Percentiles rank a stretch among this genome's conserved stretches.
These are phyloP conservation scores for Hondaea fermentalgiana DNA, from an alignment of 108 stramenopile genomes.

Conservation along the genomic window DNA sequence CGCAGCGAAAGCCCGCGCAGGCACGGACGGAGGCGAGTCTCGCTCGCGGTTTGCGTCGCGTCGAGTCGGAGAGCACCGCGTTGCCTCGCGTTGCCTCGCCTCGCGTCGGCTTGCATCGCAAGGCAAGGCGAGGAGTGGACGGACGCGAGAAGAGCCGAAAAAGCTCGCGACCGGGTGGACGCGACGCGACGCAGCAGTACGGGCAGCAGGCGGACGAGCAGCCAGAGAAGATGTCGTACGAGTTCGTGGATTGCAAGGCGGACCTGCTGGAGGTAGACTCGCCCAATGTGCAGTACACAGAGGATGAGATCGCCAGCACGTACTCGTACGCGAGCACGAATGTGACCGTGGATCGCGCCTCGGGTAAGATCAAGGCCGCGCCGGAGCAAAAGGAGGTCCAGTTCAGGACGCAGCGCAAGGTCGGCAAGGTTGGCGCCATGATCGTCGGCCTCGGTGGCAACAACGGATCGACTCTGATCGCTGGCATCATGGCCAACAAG, in stretches of 20 bases:
- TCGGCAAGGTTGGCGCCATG: conserved; percentile 89
- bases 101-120: too few species aligned
- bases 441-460: conserved; percentile 91
- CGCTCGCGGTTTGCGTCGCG: too few species aligned
- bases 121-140: too few species aligned
- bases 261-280: background rate
- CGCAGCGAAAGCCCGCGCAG: too few species aligned
- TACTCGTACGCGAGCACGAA: conserved; percentile 80
- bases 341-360: conserved; percentile 68
- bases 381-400: conserved; percentile 64
- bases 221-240: background rate
- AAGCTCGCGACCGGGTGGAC: too few species aligned
- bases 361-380: conserved; percentile 35
- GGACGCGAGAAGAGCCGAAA: too few species aligned
- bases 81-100: too few species aligned
- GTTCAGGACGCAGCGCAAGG: conserved; percentile 75
- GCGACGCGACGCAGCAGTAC: too few species aligned
- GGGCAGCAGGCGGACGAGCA: background rate
- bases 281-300: conserved; percentile 69
- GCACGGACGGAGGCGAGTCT: too few species aligned
- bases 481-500: conserved; percentile 81
- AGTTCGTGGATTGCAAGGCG: background rate
- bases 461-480: conserved; percentile 69
- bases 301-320: conserved; percentile 72
- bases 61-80: too few species aligned